Percentiles rank a stretch among this genome's conserved stretches.
Evolutionary conservation across 2,329 filamentous ascomycete species (phyloP).

Genomic region (Scorias spongiosa): DNA sequence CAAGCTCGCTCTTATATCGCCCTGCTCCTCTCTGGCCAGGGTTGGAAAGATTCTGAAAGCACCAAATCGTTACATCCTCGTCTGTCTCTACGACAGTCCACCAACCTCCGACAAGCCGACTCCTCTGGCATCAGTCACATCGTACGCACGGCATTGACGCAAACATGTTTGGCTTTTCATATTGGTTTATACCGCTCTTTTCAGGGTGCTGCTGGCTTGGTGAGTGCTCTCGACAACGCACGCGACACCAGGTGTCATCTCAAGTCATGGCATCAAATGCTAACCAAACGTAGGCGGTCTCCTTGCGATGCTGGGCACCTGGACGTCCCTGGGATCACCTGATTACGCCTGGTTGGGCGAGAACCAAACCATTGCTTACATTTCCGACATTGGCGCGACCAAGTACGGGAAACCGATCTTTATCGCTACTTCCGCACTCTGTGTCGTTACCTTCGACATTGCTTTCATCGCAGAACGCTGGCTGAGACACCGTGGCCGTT

Average conservation of each 20-base stretch:
- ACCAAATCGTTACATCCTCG: no score
- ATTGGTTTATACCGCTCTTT: conserved; percentile 53
- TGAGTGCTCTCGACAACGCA: conserved; percentile 5
- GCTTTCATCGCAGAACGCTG: conserved; percentile 71
- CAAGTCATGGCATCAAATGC: no score
- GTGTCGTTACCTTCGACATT: conserved; percentile 65
- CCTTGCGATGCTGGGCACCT: conserved; percentile 54
- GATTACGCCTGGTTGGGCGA: conserved; percentile 46
- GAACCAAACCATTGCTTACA: conserved; percentile 43
- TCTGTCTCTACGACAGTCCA: no score
- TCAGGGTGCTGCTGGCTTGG: conserved; percentile 47
- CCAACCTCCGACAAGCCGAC: no score
- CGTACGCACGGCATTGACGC: not conserved
- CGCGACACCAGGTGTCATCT: no score
- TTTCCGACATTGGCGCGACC: conserved; percentile 41
- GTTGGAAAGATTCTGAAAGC: no score
- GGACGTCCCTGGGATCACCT: conserved; percentile 43
- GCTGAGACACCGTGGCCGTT: conserved; percentile 65
- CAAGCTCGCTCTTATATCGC: no score
- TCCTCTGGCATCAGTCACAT: no score
- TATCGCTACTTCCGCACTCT: conserved; percentile 54
- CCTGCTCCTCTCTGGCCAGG: no score
- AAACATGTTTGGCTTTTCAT: conserved; percentile 29
- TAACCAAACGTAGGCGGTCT: conserved; percentile 37
- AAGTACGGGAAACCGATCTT: conserved; percentile 57